Base-by-base conservation (phyloP, 1,284 basidiomycete species). In the Malassezia cuniculi region DNA sequence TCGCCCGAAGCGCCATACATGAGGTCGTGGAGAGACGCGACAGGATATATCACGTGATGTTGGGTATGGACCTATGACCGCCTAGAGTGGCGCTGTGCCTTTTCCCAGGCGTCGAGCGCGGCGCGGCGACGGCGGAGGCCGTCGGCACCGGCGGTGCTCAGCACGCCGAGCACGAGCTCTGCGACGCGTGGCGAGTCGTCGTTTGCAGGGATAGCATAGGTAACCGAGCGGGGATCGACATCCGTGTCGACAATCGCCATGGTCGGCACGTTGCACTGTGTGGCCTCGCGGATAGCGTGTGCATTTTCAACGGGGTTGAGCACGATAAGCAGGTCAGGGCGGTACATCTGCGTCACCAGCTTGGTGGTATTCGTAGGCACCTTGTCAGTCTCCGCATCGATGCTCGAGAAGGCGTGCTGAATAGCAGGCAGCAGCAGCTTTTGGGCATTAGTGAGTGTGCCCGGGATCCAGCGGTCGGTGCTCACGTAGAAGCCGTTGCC, bases 141-240 rank as follows among this genome's bases (percentile, higher is more conserved):
- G 21, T 68, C 60, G 38, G 66, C 41, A 9, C 86, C 93, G 0
- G 93, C 93, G 52, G 93, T 77, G 53, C 85, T 85, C 36, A 99
- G 72, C 6, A 95, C 78, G 17, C 87, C 89, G 3, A 81, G 78
- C 48, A 99, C 76, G 24, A 99, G 72, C 63, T 95, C 89, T 30
- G 85, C 82, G 14, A 85, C 82, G 37, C 87, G 77, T 7, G 81
- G 76, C 63, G 80, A 85, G 70, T 95, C 90, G 71, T 95, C 90
- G 69, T 97, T 99, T 26, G 85, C 89, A 1, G 89, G 90, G 58
- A 99, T 94, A 24, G 93, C 82, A 69, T 95, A 97, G 74, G 94
- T 95, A 45, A 97, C 89, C 25, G 87, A 74, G 14, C 93, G 79
- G 5, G 93, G 93, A 69, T 99, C 93, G 27, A 81, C 83, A 67